Evolutionary conservation across 2,329 filamentous ascomycete genomes (phyloP).

Genomic region (Nothophoma quercina): DNA sequence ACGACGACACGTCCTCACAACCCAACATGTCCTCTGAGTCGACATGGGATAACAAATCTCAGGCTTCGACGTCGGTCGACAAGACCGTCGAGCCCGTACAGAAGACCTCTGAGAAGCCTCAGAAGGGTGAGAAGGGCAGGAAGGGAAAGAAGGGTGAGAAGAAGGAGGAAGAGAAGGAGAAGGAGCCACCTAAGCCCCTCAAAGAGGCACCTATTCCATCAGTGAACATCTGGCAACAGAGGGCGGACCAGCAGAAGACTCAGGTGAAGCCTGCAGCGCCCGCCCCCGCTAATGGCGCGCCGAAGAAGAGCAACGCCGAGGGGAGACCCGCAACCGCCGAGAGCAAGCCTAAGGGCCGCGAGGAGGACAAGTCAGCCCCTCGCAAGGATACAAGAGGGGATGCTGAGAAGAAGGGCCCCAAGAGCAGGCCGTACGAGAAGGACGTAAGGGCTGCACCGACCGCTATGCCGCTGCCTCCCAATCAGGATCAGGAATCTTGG

Average conservation of each 20-base stretch:
- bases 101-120: conserved; percentile 63
- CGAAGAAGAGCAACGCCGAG: conserved; percentile 37
- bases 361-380: conserved; percentile 38
- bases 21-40: conserved; percentile 71
- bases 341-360: conserved; percentile 29
- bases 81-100: conserved; percentile 62
- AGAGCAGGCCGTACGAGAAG: conserved; percentile 39
- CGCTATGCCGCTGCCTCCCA: conserved; percentile 65
- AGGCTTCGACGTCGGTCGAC: conserved; percentile 70
- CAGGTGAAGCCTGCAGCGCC: conserved; percentile 60
- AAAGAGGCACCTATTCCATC: conserved; percentile 82
- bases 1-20: conserved; percentile 67
- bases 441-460: conserved; percentile 30
- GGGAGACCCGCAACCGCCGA: conserved; percentile 31
- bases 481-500: conserved; percentile 82
- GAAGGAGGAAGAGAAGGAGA: conserved; percentile 58
- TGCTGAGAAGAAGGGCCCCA: conserved; percentile 39
- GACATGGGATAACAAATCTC: conserved; percentile 71
- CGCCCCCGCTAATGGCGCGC: conserved; percentile 30
- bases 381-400: conserved; percentile 40
- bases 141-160: conserved; percentile 55
- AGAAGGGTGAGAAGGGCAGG: conserved; percentile 60
- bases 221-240: conserved; percentile 88
- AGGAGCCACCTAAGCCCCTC: conserved; percentile 64
- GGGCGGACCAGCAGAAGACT: conserved; percentile 70